Evolutionary conservation across 345 rosid genomes (phyloP), one percentile per base, ranked within the genome.

Genomic region (Rhizophora mangle): DNA sequence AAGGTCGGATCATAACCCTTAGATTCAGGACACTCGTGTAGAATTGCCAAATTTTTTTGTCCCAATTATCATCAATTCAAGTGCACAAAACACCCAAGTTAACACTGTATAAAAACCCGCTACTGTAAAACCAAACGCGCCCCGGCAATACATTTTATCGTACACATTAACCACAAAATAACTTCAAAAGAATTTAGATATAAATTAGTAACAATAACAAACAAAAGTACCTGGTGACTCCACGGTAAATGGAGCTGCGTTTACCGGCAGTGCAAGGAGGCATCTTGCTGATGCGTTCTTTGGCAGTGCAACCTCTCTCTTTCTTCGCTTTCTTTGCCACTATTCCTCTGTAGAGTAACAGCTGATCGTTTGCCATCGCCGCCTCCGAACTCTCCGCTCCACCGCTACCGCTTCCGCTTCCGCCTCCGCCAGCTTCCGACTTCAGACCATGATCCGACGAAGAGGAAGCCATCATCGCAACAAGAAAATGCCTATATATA

Each of bases 231-330:
- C 97, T 92, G 78, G 99, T 95, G 79, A 95, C 99, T 55, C 99
- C 99, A 4, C 99, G 96, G 83, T 95, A 95, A 70, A 95, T 95
- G 61, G 99, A 95, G 73, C 99, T 95, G 76, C 99, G 93, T 85
- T 95, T 95, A 15, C 99, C 99, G 53, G 97, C 97, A 0, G 99
- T 93, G 18, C 96, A 88, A 59, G 97, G 99, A 60, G 96, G 96
- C 99, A 95, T 92, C 77, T 90, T 90, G 74, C 99, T 95, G 69
- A 95, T 95, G 64, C 99, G 96, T 77, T 95, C 99, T 79, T 95
- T 95, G 43, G 99, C 97, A 31, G 99, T 95, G 67, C 97, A 92
- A 1, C 96, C 96, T 82, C 97, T 87, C 75, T 95, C 99, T 74
- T 90, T 95, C 89, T 87, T 95, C 54, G 96, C 90, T 79, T 91